Conservation (phyloP, 306 rosid genomes). For the Cucurbita argyrosperma region DNA sequence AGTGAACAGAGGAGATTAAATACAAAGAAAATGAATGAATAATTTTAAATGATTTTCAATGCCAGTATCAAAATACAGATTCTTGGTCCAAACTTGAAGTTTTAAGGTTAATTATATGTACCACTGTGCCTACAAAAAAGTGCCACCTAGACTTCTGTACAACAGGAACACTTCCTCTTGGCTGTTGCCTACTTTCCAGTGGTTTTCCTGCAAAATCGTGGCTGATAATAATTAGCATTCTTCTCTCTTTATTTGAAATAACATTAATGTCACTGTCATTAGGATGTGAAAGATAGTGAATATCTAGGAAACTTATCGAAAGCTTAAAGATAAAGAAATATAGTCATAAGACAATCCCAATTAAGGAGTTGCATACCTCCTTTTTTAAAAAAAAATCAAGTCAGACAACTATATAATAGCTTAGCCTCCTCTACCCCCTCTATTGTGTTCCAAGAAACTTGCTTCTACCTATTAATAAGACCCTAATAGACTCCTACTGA, state of each 20-base stretch:
- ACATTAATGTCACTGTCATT: not conserved
- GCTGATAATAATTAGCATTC: slow-evolving; percentile 10
- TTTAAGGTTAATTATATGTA: slow-evolving; percentile 29
- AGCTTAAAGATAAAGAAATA: not conserved
- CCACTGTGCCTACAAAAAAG: slow-evolving; percentile 25
- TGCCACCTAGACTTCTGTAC: slow-evolving; percentile 27
- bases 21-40: not conserved
- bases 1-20: not conserved
- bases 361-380: not conserved
- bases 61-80: slow-evolving; percentile 31
- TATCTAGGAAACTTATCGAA: not conserved
- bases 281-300: not conserved
- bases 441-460: not conserved
- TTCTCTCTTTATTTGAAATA: not conserved
- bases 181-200: slow-evolving; percentile 51
- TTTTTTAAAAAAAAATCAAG: not conserved
- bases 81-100: slow-evolving; percentile 53
- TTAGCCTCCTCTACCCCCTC: not conserved
- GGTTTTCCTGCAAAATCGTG: slow-evolving; percentile 65
- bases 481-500: not conserved
- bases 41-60: slow-evolving; percentile 24
- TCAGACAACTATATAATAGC: not conserved
- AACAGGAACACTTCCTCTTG: slow-evolving; percentile 67
- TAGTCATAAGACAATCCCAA: not conserved
- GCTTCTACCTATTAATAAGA: not conserved